Evolutionary conservation across 495 filamentous ascomycete species (phyloP), one percentile per base, ranked within the genome.

Genomic region (Jackrogersella minutella): DNA sequence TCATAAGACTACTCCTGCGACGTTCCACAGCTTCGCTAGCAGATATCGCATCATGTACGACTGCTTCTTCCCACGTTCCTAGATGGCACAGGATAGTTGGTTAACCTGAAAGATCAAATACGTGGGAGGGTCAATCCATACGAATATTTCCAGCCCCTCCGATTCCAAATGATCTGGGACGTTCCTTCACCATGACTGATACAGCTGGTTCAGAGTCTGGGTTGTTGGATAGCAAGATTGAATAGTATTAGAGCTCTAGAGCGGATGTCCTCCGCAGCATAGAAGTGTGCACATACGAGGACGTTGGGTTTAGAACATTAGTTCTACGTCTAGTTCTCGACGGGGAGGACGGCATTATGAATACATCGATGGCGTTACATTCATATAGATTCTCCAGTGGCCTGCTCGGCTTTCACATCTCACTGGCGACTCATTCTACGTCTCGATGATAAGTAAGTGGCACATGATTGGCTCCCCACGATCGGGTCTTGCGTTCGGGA

Each of bases 81-180:
- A 51, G 16, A 8, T 17, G 41, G 36, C 11, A 8, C 9, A 26
- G 21, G 14, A 8, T 13, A 0, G 44, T 51, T 39, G 36, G 53
- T 34, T 14, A 50, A 41, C 3, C 6, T 19, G 5, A 30, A 11
- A 36, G 26, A 13, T 37, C 30, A 13, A 2, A 26, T 26, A 16
- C 30, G 53, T 13, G 26, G 17, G 31, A 7, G 11, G n/a, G 17
- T 37, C 21, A 7, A 17, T 3, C 10, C 66, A 26, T 73, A 75
- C 73, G 66, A 28, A 75, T 75, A 16, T 75, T 75, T 2, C 73
- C 73, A 1, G 73, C 73, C 17, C 73, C 73, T 34, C 73, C 73
- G 26, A 75, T 73, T 14, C 73, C 73, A 64, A 75, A 75, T 19
- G 73, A 75, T 39, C 47, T 72, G 1, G 62, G 66, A 22, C 57